Evolutionary conservation across 495 filamentous ascomycete species (phyloP).

Genomic region (Hypoxylon subgilvum): DNA sequence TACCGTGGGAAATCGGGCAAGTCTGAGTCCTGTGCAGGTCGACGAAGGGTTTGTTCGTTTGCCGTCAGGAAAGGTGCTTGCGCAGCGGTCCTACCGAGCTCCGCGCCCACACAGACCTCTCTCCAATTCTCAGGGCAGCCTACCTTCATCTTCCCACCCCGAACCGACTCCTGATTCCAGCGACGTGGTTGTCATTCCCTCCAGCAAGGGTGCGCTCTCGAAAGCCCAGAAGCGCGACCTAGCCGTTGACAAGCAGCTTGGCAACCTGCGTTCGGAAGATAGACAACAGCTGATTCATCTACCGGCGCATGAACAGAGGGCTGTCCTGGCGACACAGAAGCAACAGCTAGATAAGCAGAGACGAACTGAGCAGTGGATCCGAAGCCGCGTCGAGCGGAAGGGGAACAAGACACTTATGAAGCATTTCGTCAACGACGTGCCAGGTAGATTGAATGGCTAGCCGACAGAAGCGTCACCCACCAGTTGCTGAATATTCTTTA

Average conservation of each 20-base stretch:
- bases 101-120: no score
- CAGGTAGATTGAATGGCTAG: no score
- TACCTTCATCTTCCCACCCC: slow-evolving; percentile 11
- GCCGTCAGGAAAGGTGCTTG: slow-evolving; percentile 40
- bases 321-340: slow-evolving; percentile 40
- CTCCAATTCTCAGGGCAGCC: no score
- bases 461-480: no score
- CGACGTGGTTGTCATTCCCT: slow-evolving; percentile 6
- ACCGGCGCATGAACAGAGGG: slow-evolving; percentile 35
- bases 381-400: slow-evolving; percentile 31
- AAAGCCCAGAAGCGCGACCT: slow-evolving; percentile 28
- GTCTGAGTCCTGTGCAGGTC: slow-evolving; percentile 9
- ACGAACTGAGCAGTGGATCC: slow-evolving; percentile 31
- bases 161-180: slow-evolving; percentile 5
- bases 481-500: no score
- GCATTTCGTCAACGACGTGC: no score
- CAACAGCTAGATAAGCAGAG: slow-evolving; percentile 38
- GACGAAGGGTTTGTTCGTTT: slow-evolving; percentile 33
- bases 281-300: slow-evolving; percentile 40
- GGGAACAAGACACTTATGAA: slow-evolving; percentile 44
- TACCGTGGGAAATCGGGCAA: neutral
- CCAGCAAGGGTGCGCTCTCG: slow-evolving; percentile 13
- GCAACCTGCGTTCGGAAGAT: slow-evolving; percentile 39
- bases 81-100: slow-evolving; percentile 26
- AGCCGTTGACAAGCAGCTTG: slow-evolving; percentile 31